Base-by-base conservation (phyloP, 2,329 filamentous ascomycete species). In the Pseudopyricularia cyperi region DNA sequence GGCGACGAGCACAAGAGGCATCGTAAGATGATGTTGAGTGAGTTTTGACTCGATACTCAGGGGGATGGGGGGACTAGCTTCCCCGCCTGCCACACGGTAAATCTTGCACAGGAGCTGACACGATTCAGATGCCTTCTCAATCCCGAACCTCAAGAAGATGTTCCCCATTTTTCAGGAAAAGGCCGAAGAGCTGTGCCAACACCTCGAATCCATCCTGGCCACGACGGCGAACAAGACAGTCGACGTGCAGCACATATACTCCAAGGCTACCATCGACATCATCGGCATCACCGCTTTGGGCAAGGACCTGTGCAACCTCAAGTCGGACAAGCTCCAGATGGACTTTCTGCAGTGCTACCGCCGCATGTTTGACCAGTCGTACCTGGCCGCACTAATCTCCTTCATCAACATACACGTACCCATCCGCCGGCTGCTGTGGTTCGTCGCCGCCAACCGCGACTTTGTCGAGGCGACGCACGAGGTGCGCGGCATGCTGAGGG, bases 131-230 rank as follows among this genome's bases (percentile, higher is more conserved):
- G 61, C 65, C 0, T 69, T 71, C 52, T 67, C 65, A 1, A 55
- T 64, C 6, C 55, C 63, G 12, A 70, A 65, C 39, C 60, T 67
- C 33, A 63, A 63, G 53, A 67, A 65, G 53, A 62, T 71, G 14
- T 48, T 68, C 8, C 67, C 69, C 0, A 59, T 71, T 3, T 68
- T 72, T 46, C 61, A 63, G 42, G 54, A 51, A 12, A 65, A 70
- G 52, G 65, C 65, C 1, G 52, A 54, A 14, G 54, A 56, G 0
- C 55, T 71, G 0, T 60, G 59, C 1, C 54, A 51, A 5, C 57
- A 56, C 1, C 60, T 70, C 14, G 62, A 64, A 14, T 54, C 56
- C 2, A 48, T 58, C 1, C 58, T 69, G 5, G 56, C 54, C 0
- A 48, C 56, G 1, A 59, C 56, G 11, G 24, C 48, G 5, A 49